These are phyloP conservation scores for Xylariaceae sp. DNA, from an alignment of 2,329 filamentous ascomycete species.

Conservation along the genomic window DNA sequence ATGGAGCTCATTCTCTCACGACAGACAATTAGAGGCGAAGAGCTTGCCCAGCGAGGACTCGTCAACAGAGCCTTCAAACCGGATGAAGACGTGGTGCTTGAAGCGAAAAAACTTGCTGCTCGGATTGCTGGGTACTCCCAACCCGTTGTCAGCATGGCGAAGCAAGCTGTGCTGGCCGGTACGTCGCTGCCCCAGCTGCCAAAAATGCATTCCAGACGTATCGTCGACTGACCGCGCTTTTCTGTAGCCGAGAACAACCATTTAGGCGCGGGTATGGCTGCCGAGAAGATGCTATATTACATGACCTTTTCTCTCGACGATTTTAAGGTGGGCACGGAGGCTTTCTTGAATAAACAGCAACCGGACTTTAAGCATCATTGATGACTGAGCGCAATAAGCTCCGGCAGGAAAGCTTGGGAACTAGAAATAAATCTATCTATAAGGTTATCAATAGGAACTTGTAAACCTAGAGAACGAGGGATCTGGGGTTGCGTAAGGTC, in stretches of 20 bases:
- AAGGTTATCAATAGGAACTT: neutral
- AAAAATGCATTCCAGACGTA: neutral
- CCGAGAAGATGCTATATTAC: slow-evolving; percentile 47
- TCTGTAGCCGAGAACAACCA: slow-evolving; percentile 49
- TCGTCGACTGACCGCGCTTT: slow-evolving; percentile 27
- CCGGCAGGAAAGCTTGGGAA: neutral
- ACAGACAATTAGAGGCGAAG: slow-evolving; percentile 44
- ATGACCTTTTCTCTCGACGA: slow-evolving; percentile 47
- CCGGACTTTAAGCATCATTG: slow-evolving; percentile 34
- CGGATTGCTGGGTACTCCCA: slow-evolving; percentile 49
- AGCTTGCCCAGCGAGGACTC: slow-evolving; percentile 49
- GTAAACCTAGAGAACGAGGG: neutral
- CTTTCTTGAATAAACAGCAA: slow-evolving; percentile 49
- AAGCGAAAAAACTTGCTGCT: slow-evolving; percentile 47
- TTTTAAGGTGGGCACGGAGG: slow-evolving; percentile 49
- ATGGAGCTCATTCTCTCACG: slow-evolving; percentile 56
- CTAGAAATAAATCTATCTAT: no score
- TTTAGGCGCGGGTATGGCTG: slow-evolving; percentile 48
- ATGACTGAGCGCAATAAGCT: neutral
- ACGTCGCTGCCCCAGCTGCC: neutral
- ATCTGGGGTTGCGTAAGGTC: no score
- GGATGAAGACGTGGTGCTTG: slow-evolving; percentile 45
- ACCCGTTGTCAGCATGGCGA: slow-evolving; percentile 50
- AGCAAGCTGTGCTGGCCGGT: slow-evolving; percentile 48
- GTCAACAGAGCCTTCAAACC: slow-evolving; percentile 46